Evolutionary conservation across 2,329 filamentous ascomycete species (phyloP).

Genomic region (Xylaria polymorpha): DNA sequence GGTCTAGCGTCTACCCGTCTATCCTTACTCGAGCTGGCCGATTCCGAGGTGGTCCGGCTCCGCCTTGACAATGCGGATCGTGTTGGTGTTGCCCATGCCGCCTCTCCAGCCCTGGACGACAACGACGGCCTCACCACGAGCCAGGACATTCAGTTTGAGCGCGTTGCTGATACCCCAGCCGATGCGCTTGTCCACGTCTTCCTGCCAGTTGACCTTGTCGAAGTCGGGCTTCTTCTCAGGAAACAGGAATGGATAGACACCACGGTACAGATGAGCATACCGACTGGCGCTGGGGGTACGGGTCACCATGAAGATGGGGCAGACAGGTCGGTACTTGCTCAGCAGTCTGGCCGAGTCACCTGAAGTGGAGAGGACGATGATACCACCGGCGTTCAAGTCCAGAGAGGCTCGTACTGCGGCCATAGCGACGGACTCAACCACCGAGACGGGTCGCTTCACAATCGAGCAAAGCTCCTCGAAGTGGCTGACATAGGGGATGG

Average conservation of each 20-base stretch:
- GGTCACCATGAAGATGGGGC: slow-evolving; percentile 99
- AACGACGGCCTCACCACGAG: slow-evolving; percentile 78
- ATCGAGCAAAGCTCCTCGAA: slow-evolving; percentile 94
- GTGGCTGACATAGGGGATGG: slow-evolving; percentile 95
- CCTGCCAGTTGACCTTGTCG: slow-evolving; percentile 92
- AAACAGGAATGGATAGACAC: slow-evolving; percentile 98
- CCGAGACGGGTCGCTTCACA: slow-evolving; percentile 83
- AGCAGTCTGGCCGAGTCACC: slow-evolving; percentile 94
- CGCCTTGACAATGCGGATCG: slow-evolving; percentile 72
- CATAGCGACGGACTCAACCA: slow-evolving; percentile 95
- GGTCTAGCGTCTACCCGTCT: slow-evolving; percentile 11
- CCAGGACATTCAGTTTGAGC: slow-evolving; percentile 81
- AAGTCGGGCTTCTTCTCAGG: slow-evolving; percentile 95
- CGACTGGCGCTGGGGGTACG: slow-evolving; percentile 84
- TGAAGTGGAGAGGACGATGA: slow-evolving; percentile 95
- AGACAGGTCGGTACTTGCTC: slow-evolving; percentile 98
- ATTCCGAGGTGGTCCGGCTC: slow-evolving; percentile 69
- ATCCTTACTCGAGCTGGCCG: slow-evolving; percentile 55
- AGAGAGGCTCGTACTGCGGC: slow-evolving; percentile 94
- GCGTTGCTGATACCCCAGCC: slow-evolving; percentile 95
- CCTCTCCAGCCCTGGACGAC: slow-evolving; percentile 93
- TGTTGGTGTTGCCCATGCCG: slow-evolving; percentile 93
- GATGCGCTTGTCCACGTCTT: slow-evolving; percentile 96
- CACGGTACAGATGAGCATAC: slow-evolving; percentile 95
- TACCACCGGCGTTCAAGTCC: slow-evolving; percentile 95